Evolutionary conservation across 306 rosid genomes (phyloP).

Genomic region (Calophaca sinica): DNA sequence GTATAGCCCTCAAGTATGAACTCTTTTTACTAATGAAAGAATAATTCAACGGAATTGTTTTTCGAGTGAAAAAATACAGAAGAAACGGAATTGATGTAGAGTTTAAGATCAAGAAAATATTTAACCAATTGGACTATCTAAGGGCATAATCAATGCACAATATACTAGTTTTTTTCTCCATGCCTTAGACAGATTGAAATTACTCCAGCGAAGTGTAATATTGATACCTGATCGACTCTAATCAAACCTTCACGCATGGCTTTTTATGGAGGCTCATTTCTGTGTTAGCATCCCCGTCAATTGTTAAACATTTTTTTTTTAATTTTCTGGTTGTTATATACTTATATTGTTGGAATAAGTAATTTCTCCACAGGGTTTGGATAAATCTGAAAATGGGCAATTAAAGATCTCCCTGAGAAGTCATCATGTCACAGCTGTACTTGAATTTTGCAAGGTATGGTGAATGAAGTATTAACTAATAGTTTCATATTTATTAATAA

Average conservation of each 20-base stretch:
- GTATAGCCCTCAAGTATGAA: slow-evolving; percentile 18
- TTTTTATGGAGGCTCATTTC: slow-evolving; percentile 29
- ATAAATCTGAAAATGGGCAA: slow-evolving; percentile 76
- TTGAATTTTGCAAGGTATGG: slow-evolving; percentile 92
- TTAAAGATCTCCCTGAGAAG: slow-evolving; percentile 75
- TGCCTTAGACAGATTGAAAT: slow-evolving; percentile 25
- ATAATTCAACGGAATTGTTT: slow-evolving; percentile 10
- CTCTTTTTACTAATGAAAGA: neutral
- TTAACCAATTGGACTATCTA: slow-evolving; percentile 1
- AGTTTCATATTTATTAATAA: slow-evolving; percentile 17
- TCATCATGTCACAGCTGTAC: slow-evolving; percentile 76
- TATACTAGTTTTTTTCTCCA: slow-evolving; percentile 22
- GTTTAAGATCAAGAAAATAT: slow-evolving; percentile 5
- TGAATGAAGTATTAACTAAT: slow-evolving; percentile 10
- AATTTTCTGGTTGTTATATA: neutral
- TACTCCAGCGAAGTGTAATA: slow-evolving; percentile 4
- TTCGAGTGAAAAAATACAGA: neutral
- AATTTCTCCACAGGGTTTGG: slow-evolving; percentile 66
- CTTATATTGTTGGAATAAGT: slow-evolving; percentile 36
- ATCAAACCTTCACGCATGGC: slow-evolving; percentile 27
- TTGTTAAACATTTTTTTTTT: slow-evolving; percentile 6
- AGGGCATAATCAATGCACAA: slow-evolving; percentile 30
- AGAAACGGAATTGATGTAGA: slow-evolving; percentile 7
- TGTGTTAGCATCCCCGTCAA: slow-evolving; percentile 7
- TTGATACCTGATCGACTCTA: slow-evolving; percentile 17